These are phyloP conservation scores for Kwoniella botswanensis DNA, from an alignment of 768 basidiomycete genomes.

Conservation along the genomic window DNA sequence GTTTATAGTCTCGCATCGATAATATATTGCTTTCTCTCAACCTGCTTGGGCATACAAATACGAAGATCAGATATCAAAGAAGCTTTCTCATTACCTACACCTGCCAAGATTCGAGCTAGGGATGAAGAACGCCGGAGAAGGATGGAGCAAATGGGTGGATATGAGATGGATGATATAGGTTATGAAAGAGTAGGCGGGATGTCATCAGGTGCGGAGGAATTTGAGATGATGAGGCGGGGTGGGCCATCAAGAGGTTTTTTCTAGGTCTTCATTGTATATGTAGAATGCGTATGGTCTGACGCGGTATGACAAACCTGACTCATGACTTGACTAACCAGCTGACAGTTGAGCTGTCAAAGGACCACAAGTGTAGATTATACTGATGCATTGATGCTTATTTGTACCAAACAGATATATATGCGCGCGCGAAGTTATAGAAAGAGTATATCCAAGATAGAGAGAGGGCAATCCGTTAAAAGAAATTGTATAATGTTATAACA, in stretches of 20 bases:
- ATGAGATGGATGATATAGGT: slow-evolving; percentile 38
- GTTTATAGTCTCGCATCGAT: slow-evolving; percentile 40
- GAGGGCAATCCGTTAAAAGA: background rate
- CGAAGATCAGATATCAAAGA: slow-evolving; percentile 47
- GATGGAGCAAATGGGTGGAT: slow-evolving; percentile 19
- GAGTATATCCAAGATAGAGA: slow-evolving; percentile 3
- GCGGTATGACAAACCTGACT: background rate
- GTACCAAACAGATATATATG: slow-evolving; percentile 1
- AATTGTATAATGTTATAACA: background rate
- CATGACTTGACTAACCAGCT: background rate
- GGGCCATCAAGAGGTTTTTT: slow-evolving; percentile 23
- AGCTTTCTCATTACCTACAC: slow-evolving; percentile 39
- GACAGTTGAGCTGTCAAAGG: background rate
- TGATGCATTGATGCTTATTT: slow-evolving; percentile 14
- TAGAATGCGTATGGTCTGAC: background rate
- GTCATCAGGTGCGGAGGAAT: slow-evolving; percentile 32
- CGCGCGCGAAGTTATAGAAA: background rate
- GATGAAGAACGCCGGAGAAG: slow-evolving; percentile 31
- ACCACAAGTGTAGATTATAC: background rate
- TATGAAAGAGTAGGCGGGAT: slow-evolving; percentile 22
- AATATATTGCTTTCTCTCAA: slow-evolving; percentile 56
- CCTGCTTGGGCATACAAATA: slow-evolving; percentile 49
- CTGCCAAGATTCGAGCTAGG: slow-evolving; percentile 22
- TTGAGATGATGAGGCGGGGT: slow-evolving; percentile 41
- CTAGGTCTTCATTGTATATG: slow-evolving; percentile 3